Percentiles rank a stretch among this genome's conserved stretches.
phyloP scores from a whole-genome alignment of 768 basidiomycete species.

The Udeniomyces megalosporus region DNA sequence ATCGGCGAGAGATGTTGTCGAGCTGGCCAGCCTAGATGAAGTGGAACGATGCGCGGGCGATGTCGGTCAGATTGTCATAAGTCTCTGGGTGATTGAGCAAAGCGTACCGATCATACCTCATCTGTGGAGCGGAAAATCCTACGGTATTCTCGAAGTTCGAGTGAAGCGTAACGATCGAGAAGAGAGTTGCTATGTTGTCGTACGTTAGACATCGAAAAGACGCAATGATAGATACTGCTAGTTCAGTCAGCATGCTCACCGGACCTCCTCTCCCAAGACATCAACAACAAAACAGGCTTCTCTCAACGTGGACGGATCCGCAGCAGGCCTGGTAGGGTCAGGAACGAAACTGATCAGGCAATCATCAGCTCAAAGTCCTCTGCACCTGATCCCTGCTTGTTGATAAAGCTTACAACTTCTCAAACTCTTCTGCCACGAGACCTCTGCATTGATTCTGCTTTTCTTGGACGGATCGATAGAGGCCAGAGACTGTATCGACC shows the following conservation, averaged over 20 bases:
- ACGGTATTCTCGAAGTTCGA: conserved; percentile 88
- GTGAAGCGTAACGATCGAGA: conserved; percentile 71
- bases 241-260: conserved; percentile 28
- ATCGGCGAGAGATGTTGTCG: conserved; percentile 82
- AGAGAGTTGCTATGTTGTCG: conserved; percentile 37
- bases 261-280: conserved; percentile 69
- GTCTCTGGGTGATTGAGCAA: no score
- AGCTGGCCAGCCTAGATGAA: conserved; percentile 59
- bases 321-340: conserved; percentile 43
- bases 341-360: conserved; percentile 51
- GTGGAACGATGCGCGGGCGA: no score
- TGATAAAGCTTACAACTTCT: conserved; percentile 46
- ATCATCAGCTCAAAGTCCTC: no score
- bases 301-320: conserved; percentile 48
- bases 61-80: no score
- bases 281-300: conserved; percentile 84
- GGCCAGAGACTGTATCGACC: conserved; percentile 56
- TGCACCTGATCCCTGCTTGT: no score
- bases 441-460: conserved; percentile 65
- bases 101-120: no score
- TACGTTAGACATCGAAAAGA: neutral
- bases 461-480: conserved; percentile 66
- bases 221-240: no score
- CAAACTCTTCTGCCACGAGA: conserved; percentile 77
- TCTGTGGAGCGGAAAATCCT: conserved; percentile 85